Evolutionary conservation across 129 eudicot species (phyloP).

Genomic region (Lactuca saligna): DNA sequence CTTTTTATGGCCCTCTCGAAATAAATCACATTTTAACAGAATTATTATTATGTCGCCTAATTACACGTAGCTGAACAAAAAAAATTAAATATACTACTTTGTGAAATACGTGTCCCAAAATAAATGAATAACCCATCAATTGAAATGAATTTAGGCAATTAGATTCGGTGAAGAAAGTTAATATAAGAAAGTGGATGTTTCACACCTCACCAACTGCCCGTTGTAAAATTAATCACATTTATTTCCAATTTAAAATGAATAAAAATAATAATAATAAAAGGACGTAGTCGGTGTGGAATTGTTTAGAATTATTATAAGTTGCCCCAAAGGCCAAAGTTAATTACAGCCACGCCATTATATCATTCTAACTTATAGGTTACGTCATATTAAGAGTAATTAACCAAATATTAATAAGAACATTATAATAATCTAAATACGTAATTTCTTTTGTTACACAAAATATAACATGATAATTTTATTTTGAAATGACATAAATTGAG

Average conservation of each 20-base stretch:
- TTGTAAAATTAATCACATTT: conserved; percentile 21
- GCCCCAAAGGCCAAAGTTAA: neutral
- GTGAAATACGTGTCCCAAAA: neutral
- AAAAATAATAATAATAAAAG: neutral
- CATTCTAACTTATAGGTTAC: neutral
- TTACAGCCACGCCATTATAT: neutral
- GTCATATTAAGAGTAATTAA: neutral
- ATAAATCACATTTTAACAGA: too few relatives aligned
- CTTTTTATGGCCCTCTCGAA: too few relatives aligned
- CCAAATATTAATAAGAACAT: neutral
- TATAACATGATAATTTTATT: too few relatives aligned
- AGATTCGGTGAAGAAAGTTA: conserved; percentile 29
- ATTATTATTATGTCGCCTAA: too few relatives aligned
- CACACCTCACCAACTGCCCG: conserved; percentile 23
- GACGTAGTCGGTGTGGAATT: conserved; percentile 5
- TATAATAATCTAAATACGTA: neutral
- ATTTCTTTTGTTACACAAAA: too few relatives aligned
- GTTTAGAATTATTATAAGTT: neutral
- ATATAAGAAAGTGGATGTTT: conserved; percentile 20
- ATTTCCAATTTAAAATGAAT: neutral
- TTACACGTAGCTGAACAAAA: neutral
- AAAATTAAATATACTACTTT: too few relatives aligned
- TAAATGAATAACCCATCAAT: neutral
- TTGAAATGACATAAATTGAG: neutral
- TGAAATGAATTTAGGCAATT: conserved; percentile 9